Percentiles rank a stretch among this genome's conserved stretches.
phyloP scores from a whole-genome alignment of 129 eudicot species.

The Chrysanthemum seticuspe region DNA sequence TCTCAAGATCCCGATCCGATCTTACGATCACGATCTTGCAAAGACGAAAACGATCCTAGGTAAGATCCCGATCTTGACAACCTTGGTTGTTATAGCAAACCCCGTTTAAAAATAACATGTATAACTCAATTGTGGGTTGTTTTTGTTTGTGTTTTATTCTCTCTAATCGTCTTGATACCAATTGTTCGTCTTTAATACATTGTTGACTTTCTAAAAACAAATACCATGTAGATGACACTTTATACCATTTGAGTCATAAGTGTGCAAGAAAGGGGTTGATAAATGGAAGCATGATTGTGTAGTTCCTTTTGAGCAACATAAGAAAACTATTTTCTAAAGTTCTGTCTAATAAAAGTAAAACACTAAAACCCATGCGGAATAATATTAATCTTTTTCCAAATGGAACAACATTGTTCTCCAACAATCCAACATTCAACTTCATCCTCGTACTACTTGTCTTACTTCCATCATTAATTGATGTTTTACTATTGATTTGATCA shows the following conservation, averaged over 20 bases:
- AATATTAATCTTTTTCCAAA: conserved; percentile 25
- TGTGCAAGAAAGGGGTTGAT: conserved; percentile 9
- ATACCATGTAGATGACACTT: neutral
- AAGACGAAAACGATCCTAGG: too few relatives aligned
- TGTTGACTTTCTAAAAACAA: too few relatives aligned
- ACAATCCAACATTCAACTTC: conserved; percentile 32
- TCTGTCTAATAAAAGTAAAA: conserved; percentile 37
- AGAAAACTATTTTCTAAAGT: conserved; percentile 18
- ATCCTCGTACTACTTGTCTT: conserved; percentile 40
- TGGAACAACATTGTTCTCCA: conserved; percentile 32
- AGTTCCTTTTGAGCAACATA: conserved; percentile 34
- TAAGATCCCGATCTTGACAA: too few relatives aligned
- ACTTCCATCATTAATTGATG: conserved; percentile 15
- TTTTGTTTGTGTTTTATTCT: too few relatives aligned
- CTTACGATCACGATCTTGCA: too few relatives aligned
- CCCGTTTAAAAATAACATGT: too few relatives aligned
- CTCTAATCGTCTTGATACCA: too few relatives aligned
- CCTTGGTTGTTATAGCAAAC: too few relatives aligned
- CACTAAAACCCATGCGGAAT: conserved; percentile 42
- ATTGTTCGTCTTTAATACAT: too few relatives aligned
- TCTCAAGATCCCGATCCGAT: too few relatives aligned
- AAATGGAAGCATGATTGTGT: conserved; percentile 31
- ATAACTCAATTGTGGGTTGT: too few relatives aligned
- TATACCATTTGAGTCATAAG: neutral
- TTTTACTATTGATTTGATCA: neutral